phyloP scores from a whole-genome alignment of 1,284 basidiomycete genomes.

The Takashimella tepidaria region DNA sequence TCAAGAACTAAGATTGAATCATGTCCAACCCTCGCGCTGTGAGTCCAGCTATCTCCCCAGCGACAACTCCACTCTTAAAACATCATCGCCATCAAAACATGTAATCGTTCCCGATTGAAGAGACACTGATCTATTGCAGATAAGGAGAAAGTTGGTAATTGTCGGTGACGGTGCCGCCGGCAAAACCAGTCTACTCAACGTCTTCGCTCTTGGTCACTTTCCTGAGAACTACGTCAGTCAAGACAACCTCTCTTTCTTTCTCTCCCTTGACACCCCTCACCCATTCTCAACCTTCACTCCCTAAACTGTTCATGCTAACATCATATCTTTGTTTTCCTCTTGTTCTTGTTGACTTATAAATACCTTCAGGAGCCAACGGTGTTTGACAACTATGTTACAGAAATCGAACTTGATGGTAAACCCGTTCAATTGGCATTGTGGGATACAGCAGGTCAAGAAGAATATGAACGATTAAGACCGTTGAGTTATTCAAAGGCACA shows the following conservation, averaged over 20 bases:
- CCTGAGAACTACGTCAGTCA: constrained; percentile 80
- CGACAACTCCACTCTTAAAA: neutral
- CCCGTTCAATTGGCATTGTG: constrained; percentile 91
- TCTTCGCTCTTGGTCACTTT: constrained; percentile 90
- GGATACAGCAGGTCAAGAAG: constrained; percentile 98
- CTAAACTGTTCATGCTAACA: no score
- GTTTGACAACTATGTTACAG: constrained; percentile 97
- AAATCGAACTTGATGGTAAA: constrained; percentile 94
- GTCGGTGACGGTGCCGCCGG: constrained; percentile 77
- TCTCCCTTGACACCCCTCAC: no score
- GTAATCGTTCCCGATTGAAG: no score
- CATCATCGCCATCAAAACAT: no score
- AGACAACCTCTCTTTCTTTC: neutral
- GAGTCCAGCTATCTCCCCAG: constrained; percentile 1
- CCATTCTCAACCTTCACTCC: no score
- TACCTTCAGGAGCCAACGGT: constrained; percentile 58
- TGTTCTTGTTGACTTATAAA: neutral
- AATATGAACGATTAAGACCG: constrained; percentile 91
- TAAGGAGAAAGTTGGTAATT: constrained; percentile 55
- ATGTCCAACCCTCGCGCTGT: constrained; percentile 13
- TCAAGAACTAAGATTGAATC: no score
- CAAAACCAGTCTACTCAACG: constrained; percentile 52
- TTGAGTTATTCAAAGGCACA: constrained; percentile 98
- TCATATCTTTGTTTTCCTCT: no score
- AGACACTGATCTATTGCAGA: constrained; percentile 15